phyloP scores from a whole-genome alignment of 805 yeast genomes.

The Komagataella kurtzmanii region DNA sequence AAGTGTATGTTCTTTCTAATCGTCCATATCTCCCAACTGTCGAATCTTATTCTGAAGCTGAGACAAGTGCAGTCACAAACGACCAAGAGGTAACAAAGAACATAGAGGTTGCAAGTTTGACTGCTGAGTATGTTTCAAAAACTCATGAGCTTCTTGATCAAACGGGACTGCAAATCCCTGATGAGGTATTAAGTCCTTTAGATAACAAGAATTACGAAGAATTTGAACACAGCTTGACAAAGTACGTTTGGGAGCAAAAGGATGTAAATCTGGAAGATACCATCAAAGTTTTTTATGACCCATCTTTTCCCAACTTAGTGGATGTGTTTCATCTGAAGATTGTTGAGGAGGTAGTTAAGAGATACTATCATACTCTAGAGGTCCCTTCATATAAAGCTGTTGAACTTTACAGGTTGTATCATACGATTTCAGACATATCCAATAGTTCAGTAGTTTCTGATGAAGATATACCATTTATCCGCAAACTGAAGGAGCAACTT shows the following conservation, averaged over 20 bases:
- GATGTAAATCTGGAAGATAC: neutral
- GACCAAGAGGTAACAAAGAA: neutral
- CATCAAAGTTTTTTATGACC: neutral
- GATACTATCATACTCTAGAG: neutral
- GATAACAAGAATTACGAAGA: neutral
- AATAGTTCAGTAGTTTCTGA: neutral
- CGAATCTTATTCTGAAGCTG: neutral
- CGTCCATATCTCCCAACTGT: neutral
- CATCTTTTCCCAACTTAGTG: neutral
- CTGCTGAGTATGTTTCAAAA: neutral
- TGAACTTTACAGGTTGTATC: neutral
- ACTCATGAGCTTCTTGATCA: neutral
- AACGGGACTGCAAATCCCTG: neutral
- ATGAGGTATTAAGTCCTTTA: neutral
- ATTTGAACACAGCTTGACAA: neutral
- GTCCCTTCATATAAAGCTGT: neutral
- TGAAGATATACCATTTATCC: neutral
- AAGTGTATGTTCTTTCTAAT: conserved; percentile 17
- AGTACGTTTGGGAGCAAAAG: neutral
- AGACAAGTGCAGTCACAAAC: neutral
- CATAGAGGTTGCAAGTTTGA: neutral
- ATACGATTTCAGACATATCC: neutral
- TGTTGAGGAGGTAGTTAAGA: neutral
- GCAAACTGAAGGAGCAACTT: neutral
- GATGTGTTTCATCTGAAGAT: neutral